Evolutionary conservation across 1,139 yeast genomes (phyloP), one percentile per base, ranked within the genome.

Genomic region (Scheffersomyces parashehatae): DNA sequence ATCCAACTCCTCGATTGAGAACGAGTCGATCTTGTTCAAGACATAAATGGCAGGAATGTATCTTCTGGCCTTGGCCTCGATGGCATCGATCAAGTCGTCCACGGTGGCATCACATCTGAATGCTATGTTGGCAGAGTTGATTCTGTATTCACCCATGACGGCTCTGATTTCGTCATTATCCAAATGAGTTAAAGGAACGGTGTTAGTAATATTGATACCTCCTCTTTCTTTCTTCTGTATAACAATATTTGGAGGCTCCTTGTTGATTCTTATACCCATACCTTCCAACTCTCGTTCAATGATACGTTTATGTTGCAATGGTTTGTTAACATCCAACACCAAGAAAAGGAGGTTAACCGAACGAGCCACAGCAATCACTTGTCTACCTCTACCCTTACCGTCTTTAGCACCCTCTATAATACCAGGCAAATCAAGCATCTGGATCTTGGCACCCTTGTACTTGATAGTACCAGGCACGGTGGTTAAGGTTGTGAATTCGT

Each of bases 331-430:
- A 64, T 93, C 99, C 61, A 93, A 75, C 4, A 93, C 96, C 61
- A 93, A 88, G 65, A 93, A 93, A 44, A 93, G 80, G 58, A 95
- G 73, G 63, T 93, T 91, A 59, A 97, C 95, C 5, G 97, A 88
- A 66, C 99, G 81, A 5, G 99, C 98, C 45, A 91, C 98, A 0
- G 99, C 99, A 70, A 93, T 93, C 47, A 93, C 99, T 70, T 93
- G 99, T 58, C 85, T 88, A 79, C 99, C 99, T 75, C 99, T 83
- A 74, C 99, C 99, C 67, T 91, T 88, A 70, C 99, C 99, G 60
- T 93, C 98, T 58, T 91, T 91, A 45, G 99, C 99, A 67, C 99
- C 99, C 68, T 95, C 98, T 56, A 93, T 93, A 59, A 93, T 93
- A 65, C 99, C 99, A 3, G 99, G 99, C 57, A 93, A 78, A 80